A percentile compares a stretch with the other conserved stretches of the same genome.
phyloP scores from a whole-genome alignment of 805 yeast species.

The Saccharomyces paradoxus region DNA sequence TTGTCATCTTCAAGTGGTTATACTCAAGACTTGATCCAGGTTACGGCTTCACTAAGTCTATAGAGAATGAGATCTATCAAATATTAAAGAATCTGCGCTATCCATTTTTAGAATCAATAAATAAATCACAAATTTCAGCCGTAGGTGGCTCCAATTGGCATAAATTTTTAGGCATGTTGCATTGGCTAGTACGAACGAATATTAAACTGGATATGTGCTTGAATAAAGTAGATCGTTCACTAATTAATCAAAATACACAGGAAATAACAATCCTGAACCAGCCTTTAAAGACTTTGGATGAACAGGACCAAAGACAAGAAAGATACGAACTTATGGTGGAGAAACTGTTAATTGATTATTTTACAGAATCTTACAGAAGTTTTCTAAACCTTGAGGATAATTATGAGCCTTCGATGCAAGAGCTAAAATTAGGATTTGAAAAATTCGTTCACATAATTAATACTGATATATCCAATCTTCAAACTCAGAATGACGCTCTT shows the following conservation, averaged over 20 bases:
- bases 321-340: slow-evolving; percentile 33
- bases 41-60: slow-evolving; percentile 54
- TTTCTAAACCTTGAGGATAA: slow-evolving; percentile 61
- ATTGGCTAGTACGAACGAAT: slow-evolving; percentile 67
- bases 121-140: slow-evolving; percentile 79
- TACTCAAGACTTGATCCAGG: slow-evolving; percentile 75
- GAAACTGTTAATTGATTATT: slow-evolving; percentile 48
- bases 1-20: slow-evolving; percentile 68
- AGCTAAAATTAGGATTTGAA: slow-evolving; percentile 50
- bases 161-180: slow-evolving; percentile 67
- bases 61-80: slow-evolving; percentile 68
- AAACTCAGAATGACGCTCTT: slow-evolving; percentile 35
- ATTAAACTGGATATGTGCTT: slow-evolving; percentile 32
- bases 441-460: slow-evolving; percentile 42
- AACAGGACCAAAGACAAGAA: slow-evolving; percentile 27
- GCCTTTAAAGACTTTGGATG: slow-evolving; percentile 21
- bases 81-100: slow-evolving; percentile 59
- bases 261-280: slow-evolving; percentile 23
- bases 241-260: slow-evolving; percentile 24
- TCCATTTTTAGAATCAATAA: slow-evolving; percentile 73
- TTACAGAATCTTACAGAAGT: slow-evolving; percentile 57
- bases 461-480: slow-evolving; percentile 37
- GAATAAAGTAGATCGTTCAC: slow-evolving; percentile 16
- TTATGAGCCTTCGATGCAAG: slow-evolving; percentile 44
- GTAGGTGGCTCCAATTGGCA: slow-evolving; percentile 91